Evolutionary conservation across 2,329 filamentous ascomycete genomes (phyloP), one percentile per base, ranked within the genome.

Genomic region (Claviceps arundinis): DNA sequence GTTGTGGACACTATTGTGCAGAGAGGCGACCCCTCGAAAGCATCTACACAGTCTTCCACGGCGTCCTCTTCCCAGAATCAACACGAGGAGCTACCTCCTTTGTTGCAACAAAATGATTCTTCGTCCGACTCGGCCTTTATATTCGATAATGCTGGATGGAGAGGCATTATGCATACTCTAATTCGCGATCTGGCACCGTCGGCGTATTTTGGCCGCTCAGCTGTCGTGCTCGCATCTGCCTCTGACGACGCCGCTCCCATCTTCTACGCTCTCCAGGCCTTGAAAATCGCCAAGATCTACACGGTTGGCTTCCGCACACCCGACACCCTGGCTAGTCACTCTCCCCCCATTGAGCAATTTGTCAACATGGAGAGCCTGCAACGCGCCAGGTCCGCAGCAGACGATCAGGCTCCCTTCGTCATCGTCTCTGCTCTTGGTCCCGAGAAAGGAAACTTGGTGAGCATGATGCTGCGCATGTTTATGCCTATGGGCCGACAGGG

Each of bases 71-170:
- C 75, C 3, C 66, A 65, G 1, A 69, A 67, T 30, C 65, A 69
- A 34, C 63, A 62, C 45, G 60, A 55, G 6, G 48, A 40, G 22
- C 22, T 34, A 9, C 44, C 7, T 2, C 54, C 58, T 3, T 48
- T 52, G n/a, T 54, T 57, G 42, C 11, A 6, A 7, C 64, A 67
- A 46, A 57, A 61, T 2, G 69, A 70, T 2, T 59, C 77, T 3
- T 65, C 75, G 2, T 68, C 74, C 11, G 75, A 73, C 50, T 74
- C 75, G 0, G 70, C 71, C 5, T 77, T 91, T 42, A 71, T 90
- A 16, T 85, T 89, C 47, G 87, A 93, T 60, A 94, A 94, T 58
- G 85, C 87, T 11, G 82, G 82, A 14, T 93, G 88, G 87, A 89
- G 88, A 65, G 88, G 87, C 1, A 91, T 94, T 53, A 75, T 89